Base-by-base conservation (phyloP, 2,329 filamentous ascomycete species). In the Cytospora paraplurivora region DNA sequence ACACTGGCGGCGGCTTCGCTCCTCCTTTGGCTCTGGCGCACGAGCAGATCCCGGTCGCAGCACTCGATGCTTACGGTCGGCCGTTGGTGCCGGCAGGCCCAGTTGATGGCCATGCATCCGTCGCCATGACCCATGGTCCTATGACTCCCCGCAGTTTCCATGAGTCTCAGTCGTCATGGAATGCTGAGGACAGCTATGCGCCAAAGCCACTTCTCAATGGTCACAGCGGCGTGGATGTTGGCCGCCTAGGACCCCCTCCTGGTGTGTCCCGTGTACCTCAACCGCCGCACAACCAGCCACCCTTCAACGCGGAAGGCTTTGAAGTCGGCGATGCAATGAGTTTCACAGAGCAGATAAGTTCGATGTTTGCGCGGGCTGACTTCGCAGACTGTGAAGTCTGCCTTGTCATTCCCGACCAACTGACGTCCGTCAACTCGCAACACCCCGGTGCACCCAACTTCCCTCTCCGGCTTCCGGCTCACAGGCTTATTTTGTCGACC, bases 81-180 rank as follows among this genome's bases (percentile, higher is more conserved):
- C 76, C 75, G 10, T 63, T 75, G 4, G 72, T 77, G 64, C 70
- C 69, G 17, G 57, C 65, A 17, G 72, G 71, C 76, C 79, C 37
- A 68, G 76, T 10, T 75, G 75, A 62, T 69, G 68, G 51, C 68
- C 70, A 6, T 71, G 74, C 64, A 71, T 32, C 53, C 35, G 41
- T 64, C 33, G 38, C 62, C 44, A 75, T 73, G 67, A 76, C 75
- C 67, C 83, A 83, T 69, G 82, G 81, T 3, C 82, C 85, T 1
- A 80, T 82, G 1, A 86, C 84, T 1, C 82, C 85, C 4, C 85
- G 85, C 66, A 88, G 85, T 72, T 86, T 85, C 69, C 85, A 86
- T 62, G 85, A 81, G 41, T 88, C 86, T 2, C 85, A 87, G 65
- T 80, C 83, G 41, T 86, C 85, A 1, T 78, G 75, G 6, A 79